Evolutionary conservation across 352 stramenopile species (phyloP).

Genomic region (Pythium biforme): DNA sequence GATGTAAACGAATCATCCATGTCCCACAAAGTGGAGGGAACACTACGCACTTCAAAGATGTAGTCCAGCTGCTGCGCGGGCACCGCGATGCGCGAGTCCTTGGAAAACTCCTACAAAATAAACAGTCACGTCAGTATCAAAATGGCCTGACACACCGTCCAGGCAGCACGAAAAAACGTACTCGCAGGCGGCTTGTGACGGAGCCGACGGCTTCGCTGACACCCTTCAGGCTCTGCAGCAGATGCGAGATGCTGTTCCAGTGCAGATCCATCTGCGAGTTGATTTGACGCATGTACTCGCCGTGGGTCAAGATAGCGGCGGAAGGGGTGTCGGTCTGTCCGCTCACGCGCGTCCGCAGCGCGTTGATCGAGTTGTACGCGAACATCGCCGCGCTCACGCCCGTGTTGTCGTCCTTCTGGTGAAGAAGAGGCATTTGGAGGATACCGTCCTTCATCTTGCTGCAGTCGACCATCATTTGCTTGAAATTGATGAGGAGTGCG

Average conservation of each 20-base stretch:
- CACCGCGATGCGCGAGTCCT: conserved; percentile 64
- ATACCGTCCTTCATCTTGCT: conserved; percentile 83
- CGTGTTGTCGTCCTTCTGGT: conserved; percentile 68
- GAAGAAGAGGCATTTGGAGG: conserved; percentile 66
- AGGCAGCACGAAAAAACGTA: conserved; percentile 29
- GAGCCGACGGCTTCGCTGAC: conserved; percentile 62
- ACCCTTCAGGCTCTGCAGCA: conserved; percentile 78
- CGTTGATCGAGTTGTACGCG: conserved; percentile 83
- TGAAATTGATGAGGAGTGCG: conserved; percentile 59
- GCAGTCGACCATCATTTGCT: conserved; percentile 74
- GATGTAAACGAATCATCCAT: neutral
- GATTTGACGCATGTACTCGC: conserved; percentile 88
- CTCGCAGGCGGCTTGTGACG: conserved; percentile 61
- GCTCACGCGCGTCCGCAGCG: conserved; percentile 68
- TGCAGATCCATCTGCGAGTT: conserved; percentile 82
- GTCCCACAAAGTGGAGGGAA: neutral
- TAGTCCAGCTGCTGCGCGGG: conserved; percentile 81
- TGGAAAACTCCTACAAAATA: conserved; percentile 57
- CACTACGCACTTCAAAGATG: conserved; percentile 82
- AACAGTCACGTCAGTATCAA: neutral
- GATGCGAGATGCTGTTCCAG: conserved; percentile 83
- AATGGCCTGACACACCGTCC: neutral
- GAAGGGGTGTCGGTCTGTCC: conserved; percentile 48
- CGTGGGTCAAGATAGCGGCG: conserved; percentile 73
- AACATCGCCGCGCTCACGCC: conserved; percentile 64